Base-by-base conservation (phyloP, 139 green algal genomes). In the Chlamydomonas urium region DNA sequence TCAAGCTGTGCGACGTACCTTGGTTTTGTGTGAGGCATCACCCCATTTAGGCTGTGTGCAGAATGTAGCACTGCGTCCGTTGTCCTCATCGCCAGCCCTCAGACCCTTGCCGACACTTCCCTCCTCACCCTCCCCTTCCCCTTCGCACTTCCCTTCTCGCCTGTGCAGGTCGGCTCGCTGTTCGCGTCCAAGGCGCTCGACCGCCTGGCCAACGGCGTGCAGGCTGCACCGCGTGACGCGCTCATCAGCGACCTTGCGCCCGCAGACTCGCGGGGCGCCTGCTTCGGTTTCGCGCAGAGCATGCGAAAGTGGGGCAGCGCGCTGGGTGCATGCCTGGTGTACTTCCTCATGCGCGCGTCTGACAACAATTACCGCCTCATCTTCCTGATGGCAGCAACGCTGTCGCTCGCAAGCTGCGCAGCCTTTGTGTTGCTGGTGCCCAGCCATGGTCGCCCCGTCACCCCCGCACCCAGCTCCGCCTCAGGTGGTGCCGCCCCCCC, bases 361-460 rank as follows among this genome's bases (percentile, higher is more conserved):
- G 79, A 71, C 65, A 86, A 86, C 83, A 89, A 89, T 80, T 89
- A 89, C 78, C 71, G 81, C 68, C 72, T 83, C 42, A 86, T 88
- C 72, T 88, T 88, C 77, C 62, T 77, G 24, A 62, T 79, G n/a
- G 83, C 83, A 8, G 71, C 83, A 31, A 57, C 66, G n/a, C 63
- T 85, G 2, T 77, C 57, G 6, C 70, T 81, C 1, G 31, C 38
- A 5, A 73, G 65, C 56, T 62, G n/a, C 23, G 1, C 85, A 1
- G 83, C 83, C 0, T 89, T 89, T 61, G 73, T 84, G 26, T 0
- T 75, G 19, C 47, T 86, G 45, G 83, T 89, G 66, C 83, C 83
- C 4, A 63, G 45, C 4, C 83, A 89, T 42, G 26, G 45, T 1
- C 59, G 79, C 31, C 38, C 31, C 26, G 4, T 47, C n/a, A n/a